Evolutionary conservation across 495 filamentous ascomycete species (phyloP).

Genomic region (Letharia lupina): DNA sequence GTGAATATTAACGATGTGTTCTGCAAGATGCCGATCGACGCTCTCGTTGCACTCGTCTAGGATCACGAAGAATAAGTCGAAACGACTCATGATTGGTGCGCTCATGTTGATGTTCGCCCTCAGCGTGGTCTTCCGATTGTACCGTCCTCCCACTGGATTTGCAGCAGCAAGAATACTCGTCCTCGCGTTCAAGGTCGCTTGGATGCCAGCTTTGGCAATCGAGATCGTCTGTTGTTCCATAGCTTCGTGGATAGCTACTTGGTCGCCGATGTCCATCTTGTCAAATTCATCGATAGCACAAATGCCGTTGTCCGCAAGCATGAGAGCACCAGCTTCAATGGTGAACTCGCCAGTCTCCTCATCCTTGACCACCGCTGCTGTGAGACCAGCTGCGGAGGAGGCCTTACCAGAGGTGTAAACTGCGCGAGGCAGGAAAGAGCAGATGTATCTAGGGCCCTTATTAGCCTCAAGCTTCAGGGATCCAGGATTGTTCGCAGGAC

Average conservation of each 20-base stretch:
- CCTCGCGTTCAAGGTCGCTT: conserved; percentile 91
- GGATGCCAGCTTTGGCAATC: conserved; percentile 97
- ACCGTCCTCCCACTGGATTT: conserved; percentile 91
- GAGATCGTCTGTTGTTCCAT: conserved; percentile 99
- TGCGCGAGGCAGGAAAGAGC: conserved; percentile 86
- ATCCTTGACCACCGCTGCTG: conserved; percentile 93
- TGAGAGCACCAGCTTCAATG: conserved; percentile 95
- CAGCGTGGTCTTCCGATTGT: conserved; percentile 91
- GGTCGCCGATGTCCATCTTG: conserved; percentile 97
- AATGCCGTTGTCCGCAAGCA: conserved; percentile 95
- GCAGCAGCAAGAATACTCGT: conserved; percentile 94
- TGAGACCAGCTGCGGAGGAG: conserved; percentile 94
- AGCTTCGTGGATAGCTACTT: conserved; percentile 99
- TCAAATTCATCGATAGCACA: conserved; percentile 99
- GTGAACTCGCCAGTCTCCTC: conserved; percentile 98
- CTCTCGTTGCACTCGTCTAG: conserved; percentile 93
- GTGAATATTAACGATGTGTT: conserved; percentile 93
- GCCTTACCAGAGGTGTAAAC: conserved; percentile 98
- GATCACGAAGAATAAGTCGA: conserved; percentile 98
- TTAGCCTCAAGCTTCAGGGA: background rate
- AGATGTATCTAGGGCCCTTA: conserved; percentile 58
- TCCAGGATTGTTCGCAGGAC: conserved; percentile 17
- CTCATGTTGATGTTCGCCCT: conserved; percentile 96
- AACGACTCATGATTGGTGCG: conserved; percentile 97
- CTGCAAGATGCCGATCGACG: conserved; percentile 80